Evolutionary conservation across 1,284 basidiomycete species (phyloP), one percentile per base, ranked within the genome.

Genomic region (Rhodotorula sp.): DNA sequence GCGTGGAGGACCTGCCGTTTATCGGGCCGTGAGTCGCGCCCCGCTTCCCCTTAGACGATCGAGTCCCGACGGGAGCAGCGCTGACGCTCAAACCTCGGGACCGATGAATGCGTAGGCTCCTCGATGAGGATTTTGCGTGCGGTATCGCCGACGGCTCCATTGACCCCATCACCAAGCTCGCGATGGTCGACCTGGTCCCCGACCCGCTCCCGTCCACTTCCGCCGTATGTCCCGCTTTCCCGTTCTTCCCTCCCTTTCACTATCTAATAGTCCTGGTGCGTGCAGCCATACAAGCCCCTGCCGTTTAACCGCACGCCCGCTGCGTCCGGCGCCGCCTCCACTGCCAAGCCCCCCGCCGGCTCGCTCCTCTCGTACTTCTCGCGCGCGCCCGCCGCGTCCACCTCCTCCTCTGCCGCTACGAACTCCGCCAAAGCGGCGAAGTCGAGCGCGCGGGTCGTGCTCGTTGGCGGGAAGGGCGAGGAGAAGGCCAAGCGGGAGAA

Each of bases 1-100:
- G 88, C 88, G 85, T 85, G 4, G 51, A 27, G 1, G 66, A 73
- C 10, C 48, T 74, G 53, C 72, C 72, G 9, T 76, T 74, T 39
- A 64, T 74, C 48, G 75, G 75, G n/a, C 67, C 72, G 71, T 75
- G 61, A 25, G 67, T 56, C 25, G 25, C 50, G 48, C 19, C 17
- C 25, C 34, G 2, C 25, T 9, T 13, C 21, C 29, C 3, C 36
- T 61, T 25, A n/a, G 44, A 12, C 19, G 4, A 17, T 44, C 27
- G 10, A 15, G 3, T 36, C 2, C 54, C 29, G 32, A 44, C 8
- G 10, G 6, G 7, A 0, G 13, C 22, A 37, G 25, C 32, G 36
- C 56, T 61, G n/a, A 61, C 25, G 39, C 36, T 37, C 6, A 3
- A 27, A 21, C 34, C 19, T 8, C 48, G 39, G 7, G 17, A n/a